Base-by-base conservation (phyloP, 805 yeast genomes). In the Yamadazyma insecticola region DNA sequence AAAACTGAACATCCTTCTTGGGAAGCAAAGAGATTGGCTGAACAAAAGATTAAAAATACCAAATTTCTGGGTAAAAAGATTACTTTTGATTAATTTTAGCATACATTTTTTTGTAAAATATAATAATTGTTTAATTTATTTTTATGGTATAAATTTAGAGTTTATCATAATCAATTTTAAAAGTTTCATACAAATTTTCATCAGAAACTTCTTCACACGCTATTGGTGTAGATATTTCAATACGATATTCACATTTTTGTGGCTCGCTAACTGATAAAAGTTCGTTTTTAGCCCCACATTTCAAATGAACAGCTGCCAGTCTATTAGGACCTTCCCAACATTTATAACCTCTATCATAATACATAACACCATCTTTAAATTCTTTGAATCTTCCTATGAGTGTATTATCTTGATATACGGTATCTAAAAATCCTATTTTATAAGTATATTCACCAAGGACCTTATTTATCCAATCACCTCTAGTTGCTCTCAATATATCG, bases 311-410 rank as follows among this genome's bases (percentile, higher is more conserved):
- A 7, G 53, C 58, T 1, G 86, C 89, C 20, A 81, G 72, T 53
- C 98, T 75, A 17, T 63, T 53, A 4, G 97, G 97, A 0, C 98
- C 98, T 52, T 88, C 85, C 96, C 97, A 90, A 57, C 98, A 92
- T 49, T 69, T 73, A 24, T 77, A 78, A 13, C 98, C 98, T 13
- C 63, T 50, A 4, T 55, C 62, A 50, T 67, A 92, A 19, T 60
- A 60, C 45, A 57, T 28, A 45, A 53, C 31, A 2, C 35, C 38
- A 18, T 52, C 56, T 22, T 54, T 47, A 21, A 44, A 48, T 10
- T 41, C 44, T 4, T 43, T 30, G 29, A 44, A 70, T 10, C 33
- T 44, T 2, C 94, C 94, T 30, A 85, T 69, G 18, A 60, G 55
- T 0, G 73, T 67, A 23, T 61, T 47, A 35, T 60, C 70, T 52